Percentiles rank a stretch among this genome's conserved stretches.
These are phyloP conservation scores for Angophora floribunda DNA, from an alignment of 345 rosid genomes.

Conservation along the genomic window DNA sequence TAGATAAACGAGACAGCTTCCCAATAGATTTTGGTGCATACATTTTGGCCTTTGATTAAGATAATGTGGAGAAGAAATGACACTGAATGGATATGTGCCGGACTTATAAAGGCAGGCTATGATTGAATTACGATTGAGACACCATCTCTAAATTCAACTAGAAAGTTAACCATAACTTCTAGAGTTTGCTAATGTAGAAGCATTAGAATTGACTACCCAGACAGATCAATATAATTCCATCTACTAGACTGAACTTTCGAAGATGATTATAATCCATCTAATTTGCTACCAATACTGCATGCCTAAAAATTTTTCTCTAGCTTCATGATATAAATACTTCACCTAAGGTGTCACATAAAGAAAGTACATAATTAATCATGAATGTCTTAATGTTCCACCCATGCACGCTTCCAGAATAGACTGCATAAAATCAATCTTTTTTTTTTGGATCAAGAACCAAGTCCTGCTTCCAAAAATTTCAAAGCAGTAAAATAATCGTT, in stretches of 20 bases:
- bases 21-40: not conserved
- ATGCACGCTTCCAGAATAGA: not conserved
- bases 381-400: not conserved
- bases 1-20: not conserved
- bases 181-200: not conserved
- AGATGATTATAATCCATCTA: not conserved
- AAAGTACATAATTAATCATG: not conserved
- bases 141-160: not conserved
- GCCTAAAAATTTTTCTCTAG: not conserved
- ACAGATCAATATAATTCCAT: not conserved
- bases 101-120: not conserved
- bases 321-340: not conserved
- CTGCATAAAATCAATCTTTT: not conserved
- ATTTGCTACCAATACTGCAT: not conserved
- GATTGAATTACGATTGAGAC: not conserved
- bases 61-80: not conserved
- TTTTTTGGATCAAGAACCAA: not conserved
- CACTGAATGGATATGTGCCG: not conserved
- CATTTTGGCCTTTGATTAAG: not conserved
- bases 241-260: not conserved
- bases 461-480: not conserved
- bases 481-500: not conserved
- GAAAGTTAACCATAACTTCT: not conserved
- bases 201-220: not conserved
- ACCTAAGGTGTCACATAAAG: not conserved